Base-by-base conservation (phyloP, 805 yeast species). In the Diddensiella transvaalensis region DNA sequence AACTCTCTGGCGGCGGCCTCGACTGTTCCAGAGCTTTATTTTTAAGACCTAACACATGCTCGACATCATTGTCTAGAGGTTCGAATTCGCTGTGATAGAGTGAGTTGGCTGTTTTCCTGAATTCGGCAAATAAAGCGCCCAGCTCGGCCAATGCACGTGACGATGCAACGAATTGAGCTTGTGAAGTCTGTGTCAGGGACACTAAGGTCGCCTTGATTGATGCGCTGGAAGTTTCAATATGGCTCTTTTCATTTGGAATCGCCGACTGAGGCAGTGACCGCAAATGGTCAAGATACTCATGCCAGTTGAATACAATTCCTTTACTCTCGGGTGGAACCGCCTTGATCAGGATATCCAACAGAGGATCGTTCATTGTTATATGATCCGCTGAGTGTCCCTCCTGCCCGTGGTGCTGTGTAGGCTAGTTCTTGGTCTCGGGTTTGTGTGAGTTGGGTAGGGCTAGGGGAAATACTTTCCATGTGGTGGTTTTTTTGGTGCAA, bases 211-310 rank as follows among this genome's bases (percentile, higher is more conserved):
- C 42, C 39, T 52, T 53, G 30, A 55, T 48, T 10, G 51, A 36
- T 18, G 54, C 54, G 4, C 40, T 50, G 3, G 58, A 42, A 4
- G 58, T 40, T 24, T 44, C 47, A 19, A 61, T 49, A 32, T 50
- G 48, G 19, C 46, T 48, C 32, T 54, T 15, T 42, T 61, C 66
- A 3, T 42, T 30, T 3, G 44, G 40, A n/a, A 62, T 51, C 11
- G 57, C 30, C 4, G 48, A 26, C 30, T 47, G 52, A 2, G 57
- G 48, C 4, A 61, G 54, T 5, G 52, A 43, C 22, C 65, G 50
- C 11, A 62, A 46, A 38, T 57, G 63, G 22, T 50, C 56, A 26
- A 61, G 40, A 40, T 60, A 62, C 15, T 49, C 55, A 29, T 43
- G 13, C 17, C 35, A 44, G 11, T 30, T 23, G 40, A n/a, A 42